Evolutionary conservation across 164 flowering plant genomes (phyloP), one percentile per base, ranked within the genome.

Genomic region (Chimonanthus praecox): DNA sequence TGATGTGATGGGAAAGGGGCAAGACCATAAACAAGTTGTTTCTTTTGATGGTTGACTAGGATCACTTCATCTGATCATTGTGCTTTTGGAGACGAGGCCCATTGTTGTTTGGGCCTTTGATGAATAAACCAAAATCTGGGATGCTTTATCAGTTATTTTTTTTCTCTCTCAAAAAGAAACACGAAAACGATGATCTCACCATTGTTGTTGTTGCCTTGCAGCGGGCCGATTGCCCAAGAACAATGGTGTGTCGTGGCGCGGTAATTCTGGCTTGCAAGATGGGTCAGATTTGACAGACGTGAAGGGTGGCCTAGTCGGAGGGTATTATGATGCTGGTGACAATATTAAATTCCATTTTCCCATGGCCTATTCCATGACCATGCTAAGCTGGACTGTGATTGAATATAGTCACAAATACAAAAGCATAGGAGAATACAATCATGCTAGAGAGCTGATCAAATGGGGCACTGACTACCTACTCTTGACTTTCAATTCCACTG

Each of bases 381-480:
- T 94, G 94, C 72, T 94, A n/a, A 90, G 97, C 71, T 94, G 98
- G 98, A 90, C 88, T 61, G 84, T 87, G 63, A 87, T 94, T 15
- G 97, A 94, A 63, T 94, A 94, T 69, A 76, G 78, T 46, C 86
- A 85, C 76, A 94, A 94, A 67, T 94, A 86, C 77, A 49, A 84
- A 16, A 80, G 82, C 33, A 84, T 86, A 7, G 83, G 79, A 4
- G 96, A 94, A 79, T 85, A 85, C 69, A 76, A 88, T 49, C 96
- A 94, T 63, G 77, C 79, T 5, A 74, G 85, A 48, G 94, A 90
- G 2, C 84, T 92, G 77, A 89, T 94, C 86, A 90, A 89, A 74
- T 92, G 98, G 98, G 98, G 98, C n/a, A 88, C 91, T 2, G 97
- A 94, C 77, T 94, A 94, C 79, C 73, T 94, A 58, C 93, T 94